phyloP scores from a whole-genome alignment of 2,329 filamentous ascomycete genomes.

The Fusarium secorum region DNA sequence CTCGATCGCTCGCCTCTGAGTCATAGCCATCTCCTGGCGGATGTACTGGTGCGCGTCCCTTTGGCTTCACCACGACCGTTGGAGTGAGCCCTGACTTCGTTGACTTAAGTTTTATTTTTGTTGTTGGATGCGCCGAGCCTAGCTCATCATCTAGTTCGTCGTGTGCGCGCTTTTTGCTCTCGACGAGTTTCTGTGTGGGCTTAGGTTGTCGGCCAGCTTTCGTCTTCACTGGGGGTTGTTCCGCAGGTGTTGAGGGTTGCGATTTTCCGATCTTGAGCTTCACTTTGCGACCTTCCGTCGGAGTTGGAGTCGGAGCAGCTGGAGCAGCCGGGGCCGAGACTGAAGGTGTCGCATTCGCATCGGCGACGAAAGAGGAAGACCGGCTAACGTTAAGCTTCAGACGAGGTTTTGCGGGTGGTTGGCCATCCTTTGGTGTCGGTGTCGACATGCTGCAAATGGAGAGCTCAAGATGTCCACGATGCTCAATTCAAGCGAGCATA shows the following conservation, averaged over 20 bases:
- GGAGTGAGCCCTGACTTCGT: constrained; percentile 51
- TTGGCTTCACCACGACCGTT: constrained; percentile 62
- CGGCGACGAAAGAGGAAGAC: constrained; percentile 47
- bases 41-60: constrained; percentile 73
- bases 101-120: constrained; percentile 63
- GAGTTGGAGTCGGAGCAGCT: constrained; percentile 27
- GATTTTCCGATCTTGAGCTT: constrained; percentile 54
- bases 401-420: constrained; percentile 47
- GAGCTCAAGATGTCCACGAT: constrained; percentile 1
- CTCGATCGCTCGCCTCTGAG: constrained; percentile 91
- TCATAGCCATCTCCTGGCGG: constrained; percentile 91
- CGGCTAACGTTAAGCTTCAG: constrained; percentile 52
- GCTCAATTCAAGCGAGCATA: constrained; percentile 10
- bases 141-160: constrained; percentile 60
- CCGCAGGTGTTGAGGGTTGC: constrained; percentile 50
- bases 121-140: constrained; percentile 49
- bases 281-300: constrained; percentile 49
- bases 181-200: constrained; percentile 64
- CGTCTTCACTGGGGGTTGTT: constrained; percentile 55
- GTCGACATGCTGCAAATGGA: constrained; percentile 43
- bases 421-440: constrained; percentile 35
- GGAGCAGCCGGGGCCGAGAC: background rate
- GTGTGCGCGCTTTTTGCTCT: constrained; percentile 68
- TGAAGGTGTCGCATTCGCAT: constrained; percentile 34
- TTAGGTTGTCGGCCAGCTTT: constrained; percentile 68